Evolutionary conservation across 257 asterid species (phyloP).

Genomic region (Mitragyna speciosa): DNA sequence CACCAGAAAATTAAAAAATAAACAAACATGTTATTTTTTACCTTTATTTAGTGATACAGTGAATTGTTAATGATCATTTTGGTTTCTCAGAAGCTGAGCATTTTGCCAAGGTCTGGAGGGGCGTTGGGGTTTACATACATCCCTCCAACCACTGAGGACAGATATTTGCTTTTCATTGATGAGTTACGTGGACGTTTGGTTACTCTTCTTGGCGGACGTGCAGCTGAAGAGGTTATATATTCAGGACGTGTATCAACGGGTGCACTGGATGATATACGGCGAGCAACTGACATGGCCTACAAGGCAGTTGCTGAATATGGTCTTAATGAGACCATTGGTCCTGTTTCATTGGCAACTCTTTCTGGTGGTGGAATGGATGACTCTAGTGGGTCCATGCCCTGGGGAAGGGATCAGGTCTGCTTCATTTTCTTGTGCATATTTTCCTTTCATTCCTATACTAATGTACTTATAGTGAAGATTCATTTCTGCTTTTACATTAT

Average conservation of each 20-base stretch:
- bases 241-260: slow-evolving; percentile 99
- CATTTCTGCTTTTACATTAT: slow-evolving; percentile 20
- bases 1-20: too few species aligned
- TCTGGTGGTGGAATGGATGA: slow-evolving; percentile 96
- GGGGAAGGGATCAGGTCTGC: slow-evolving; percentile 93
- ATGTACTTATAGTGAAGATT: slow-evolving; percentile 5
- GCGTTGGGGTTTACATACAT: slow-evolving; percentile 93
- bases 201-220: slow-evolving; percentile 99
- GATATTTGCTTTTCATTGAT: slow-evolving; percentile 92
- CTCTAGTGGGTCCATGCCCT: slow-evolving; percentile 66
- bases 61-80: slow-evolving; percentile 15
- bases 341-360: slow-evolving; percentile 82
- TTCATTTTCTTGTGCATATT: slow-evolving; percentile 19
- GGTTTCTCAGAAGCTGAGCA: slow-evolving; percentile 82
- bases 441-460: neutral
- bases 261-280: slow-evolving; percentile 92
- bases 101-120: slow-evolving; percentile 98
- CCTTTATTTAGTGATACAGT: neutral
- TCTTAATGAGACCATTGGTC: slow-evolving; percentile 80
- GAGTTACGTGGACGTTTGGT: slow-evolving; percentile 98
- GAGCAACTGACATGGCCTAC: slow-evolving; percentile 99
- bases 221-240: slow-evolving; percentile 92
- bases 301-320: slow-evolving; percentile 99
- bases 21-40: too few species aligned
- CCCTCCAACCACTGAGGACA: slow-evolving; percentile 88